Evolutionary conservation across 2,329 filamentous ascomycete genomes (phyloP).

Genomic region (Didymella segeticola): DNA sequence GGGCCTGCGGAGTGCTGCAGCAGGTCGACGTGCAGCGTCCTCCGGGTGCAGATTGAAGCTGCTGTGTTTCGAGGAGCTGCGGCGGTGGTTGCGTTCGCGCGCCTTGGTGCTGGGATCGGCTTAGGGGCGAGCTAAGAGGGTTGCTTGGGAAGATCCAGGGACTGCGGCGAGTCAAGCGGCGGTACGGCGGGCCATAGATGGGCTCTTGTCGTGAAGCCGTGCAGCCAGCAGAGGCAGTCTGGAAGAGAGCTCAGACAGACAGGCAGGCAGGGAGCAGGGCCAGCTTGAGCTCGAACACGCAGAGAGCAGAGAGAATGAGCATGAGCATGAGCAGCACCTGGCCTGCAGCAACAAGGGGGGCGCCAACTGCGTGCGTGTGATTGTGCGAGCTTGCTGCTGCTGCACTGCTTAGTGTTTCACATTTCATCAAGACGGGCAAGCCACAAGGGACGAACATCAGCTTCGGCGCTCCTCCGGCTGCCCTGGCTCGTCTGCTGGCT

Average conservation of each 20-base stretch:
- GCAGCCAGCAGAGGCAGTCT: conserved; percentile 8
- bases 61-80: conserved; percentile 9
- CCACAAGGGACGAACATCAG: conserved; percentile 2
- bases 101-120: neutral
- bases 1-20: conserved; percentile 17
- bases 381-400: conserved; percentile 4
- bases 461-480: conserved; percentile 9
- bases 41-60: conserved; percentile 2
- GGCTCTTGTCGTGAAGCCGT: conserved; percentile 14
- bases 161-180: conserved; percentile 20
- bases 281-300: no score
- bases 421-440: neutral
- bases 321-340: conserved; percentile 9
- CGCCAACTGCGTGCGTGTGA: conserved; percentile 3
- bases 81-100: conserved; percentile 5
- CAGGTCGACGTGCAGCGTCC: conserved; percentile 11
- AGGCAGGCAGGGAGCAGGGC: neutral
- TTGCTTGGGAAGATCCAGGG: neutral
- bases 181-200: conserved; percentile 23
- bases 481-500: neutral
- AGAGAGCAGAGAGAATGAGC: neutral
- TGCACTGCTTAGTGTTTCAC: conserved; percentile 16
- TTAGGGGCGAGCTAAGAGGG: conserved; percentile 7
- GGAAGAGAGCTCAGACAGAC: neutral
- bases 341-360: conserved; percentile 11